Conservation (phyloP, 2,329 filamentous ascomycete genomes). For the Hirsutella thompsonii region DNA sequence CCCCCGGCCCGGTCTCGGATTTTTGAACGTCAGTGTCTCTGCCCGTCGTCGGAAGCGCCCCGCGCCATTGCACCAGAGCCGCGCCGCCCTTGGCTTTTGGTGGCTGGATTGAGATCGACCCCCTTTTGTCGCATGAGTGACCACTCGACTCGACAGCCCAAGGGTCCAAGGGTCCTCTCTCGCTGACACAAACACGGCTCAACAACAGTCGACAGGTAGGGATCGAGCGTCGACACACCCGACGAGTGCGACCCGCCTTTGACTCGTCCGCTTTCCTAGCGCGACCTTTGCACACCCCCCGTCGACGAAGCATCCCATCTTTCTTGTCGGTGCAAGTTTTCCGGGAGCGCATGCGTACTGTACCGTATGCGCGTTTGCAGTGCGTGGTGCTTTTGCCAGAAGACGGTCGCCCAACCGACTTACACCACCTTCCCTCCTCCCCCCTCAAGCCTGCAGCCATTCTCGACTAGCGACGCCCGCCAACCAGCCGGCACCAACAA, state of each 20-base stretch:
- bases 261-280: constrained; percentile 2
- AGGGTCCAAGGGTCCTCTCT: neutral
- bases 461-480: neutral
- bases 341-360: neutral
- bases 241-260: constrained; percentile 2
- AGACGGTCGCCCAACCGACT: constrained; percentile 3
- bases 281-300: neutral
- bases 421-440: constrained; percentile 3
- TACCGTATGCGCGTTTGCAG: neutral
- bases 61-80: too few relatives aligned
- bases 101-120: too few relatives aligned
- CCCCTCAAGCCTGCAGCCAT: neutral
- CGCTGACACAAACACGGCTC: neutral
- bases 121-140: too few relatives aligned
- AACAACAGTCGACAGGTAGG: neutral
- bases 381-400: neutral
- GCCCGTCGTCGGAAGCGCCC: too few relatives aligned
- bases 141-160: neutral
- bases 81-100: too few relatives aligned
- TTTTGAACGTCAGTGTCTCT: too few relatives aligned
- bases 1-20: too few relatives aligned
- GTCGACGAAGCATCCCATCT: neutral
- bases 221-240: neutral
- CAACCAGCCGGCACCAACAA: neutral
- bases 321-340: neutral